Conservation (phyloP, 768 basidiomycete genomes). For the Sarcodon aspratus region DNA sequence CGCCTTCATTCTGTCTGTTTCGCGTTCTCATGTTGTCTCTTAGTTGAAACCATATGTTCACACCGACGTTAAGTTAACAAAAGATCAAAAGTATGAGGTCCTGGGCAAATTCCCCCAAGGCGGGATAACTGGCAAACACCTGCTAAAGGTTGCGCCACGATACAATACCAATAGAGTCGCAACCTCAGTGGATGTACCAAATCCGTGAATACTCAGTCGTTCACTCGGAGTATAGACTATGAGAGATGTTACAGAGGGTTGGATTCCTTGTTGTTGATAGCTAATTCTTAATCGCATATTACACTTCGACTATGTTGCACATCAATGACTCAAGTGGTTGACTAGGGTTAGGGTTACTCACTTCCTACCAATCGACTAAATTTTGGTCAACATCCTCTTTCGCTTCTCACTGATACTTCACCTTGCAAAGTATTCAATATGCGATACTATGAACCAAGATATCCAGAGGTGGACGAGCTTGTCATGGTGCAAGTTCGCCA, state of each 20-base stretch:
- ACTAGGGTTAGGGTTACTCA: no score
- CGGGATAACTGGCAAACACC: slow-evolving; percentile 17
- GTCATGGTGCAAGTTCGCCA: slow-evolving; percentile 99
- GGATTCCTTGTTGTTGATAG: no score
- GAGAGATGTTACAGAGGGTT: no score
- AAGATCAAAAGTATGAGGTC: slow-evolving; percentile 15
- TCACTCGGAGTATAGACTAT: no score
- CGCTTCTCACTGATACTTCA: background rate
- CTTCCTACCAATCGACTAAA: background rate
- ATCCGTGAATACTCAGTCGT: no score
- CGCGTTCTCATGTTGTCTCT: background rate
- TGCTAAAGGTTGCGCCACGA: slow-evolving; percentile 17
- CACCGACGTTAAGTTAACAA: slow-evolving; percentile 25
- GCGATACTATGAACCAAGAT: slow-evolving; percentile 90
- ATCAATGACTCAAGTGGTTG: no score
- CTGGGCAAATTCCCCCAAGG: slow-evolving; percentile 22
- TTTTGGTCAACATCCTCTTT: background rate
- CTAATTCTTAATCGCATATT: no score
- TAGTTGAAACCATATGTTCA: slow-evolving; percentile 69
- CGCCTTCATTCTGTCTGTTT: background rate
- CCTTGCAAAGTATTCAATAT: slow-evolving; percentile 25
- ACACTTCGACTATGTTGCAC: no score
- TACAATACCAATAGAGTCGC: background rate
- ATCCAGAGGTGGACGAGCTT: slow-evolving; percentile 94
- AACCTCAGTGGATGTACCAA: no score